Percentiles rank a stretch among this genome's conserved stretches.
Conservation (phyloP, 352 stramenopile genomes). For the Phytophthora meadii region DNA sequence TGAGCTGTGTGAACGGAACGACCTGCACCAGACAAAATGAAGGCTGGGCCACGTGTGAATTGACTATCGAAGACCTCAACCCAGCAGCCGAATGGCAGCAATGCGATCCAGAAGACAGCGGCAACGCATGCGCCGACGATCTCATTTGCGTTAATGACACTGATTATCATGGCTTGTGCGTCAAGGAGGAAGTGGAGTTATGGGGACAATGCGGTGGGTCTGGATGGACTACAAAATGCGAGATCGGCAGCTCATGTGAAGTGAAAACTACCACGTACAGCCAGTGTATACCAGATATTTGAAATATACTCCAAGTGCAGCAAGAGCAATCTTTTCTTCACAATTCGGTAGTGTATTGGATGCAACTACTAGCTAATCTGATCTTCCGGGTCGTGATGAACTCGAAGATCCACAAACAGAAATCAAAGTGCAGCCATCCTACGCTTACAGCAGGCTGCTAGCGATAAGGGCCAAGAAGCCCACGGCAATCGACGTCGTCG, state of each 20-base stretch:
- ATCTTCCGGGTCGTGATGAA: constrained; percentile 16
- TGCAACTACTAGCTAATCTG: constrained; percentile 11
- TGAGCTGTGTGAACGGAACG: constrained; percentile 27
- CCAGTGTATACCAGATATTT: constrained; percentile 24
- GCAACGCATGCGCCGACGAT: constrained; percentile 14
- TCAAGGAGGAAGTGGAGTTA: constrained; percentile 21
- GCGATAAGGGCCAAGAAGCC: constrained; percentile 32
- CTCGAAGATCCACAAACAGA: constrained; percentile 8
- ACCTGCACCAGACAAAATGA: constrained; percentile 30
- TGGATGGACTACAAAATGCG: constrained; percentile 30
- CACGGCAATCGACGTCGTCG: constrained; percentile 30
- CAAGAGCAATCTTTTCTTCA: background rate
- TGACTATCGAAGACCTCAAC: background rate
- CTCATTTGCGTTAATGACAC: constrained; percentile 36
- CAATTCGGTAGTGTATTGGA: constrained; percentile 18
- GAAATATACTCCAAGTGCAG: too few species aligned
- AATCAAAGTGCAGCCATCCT: background rate
- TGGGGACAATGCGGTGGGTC: constrained; percentile 43
- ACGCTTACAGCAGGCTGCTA: constrained; percentile 40
- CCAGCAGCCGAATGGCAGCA: constrained; percentile 22
- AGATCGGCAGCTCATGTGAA: constrained; percentile 20
- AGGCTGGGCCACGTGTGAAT: constrained; percentile 24
- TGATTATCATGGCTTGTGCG: constrained; percentile 41
- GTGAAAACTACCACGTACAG: constrained; percentile 36
- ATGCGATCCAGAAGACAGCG: constrained; percentile 25